Base-by-base conservation (phyloP, 805 yeast genomes). In the Wickerhamomyces mucosus region DNA sequence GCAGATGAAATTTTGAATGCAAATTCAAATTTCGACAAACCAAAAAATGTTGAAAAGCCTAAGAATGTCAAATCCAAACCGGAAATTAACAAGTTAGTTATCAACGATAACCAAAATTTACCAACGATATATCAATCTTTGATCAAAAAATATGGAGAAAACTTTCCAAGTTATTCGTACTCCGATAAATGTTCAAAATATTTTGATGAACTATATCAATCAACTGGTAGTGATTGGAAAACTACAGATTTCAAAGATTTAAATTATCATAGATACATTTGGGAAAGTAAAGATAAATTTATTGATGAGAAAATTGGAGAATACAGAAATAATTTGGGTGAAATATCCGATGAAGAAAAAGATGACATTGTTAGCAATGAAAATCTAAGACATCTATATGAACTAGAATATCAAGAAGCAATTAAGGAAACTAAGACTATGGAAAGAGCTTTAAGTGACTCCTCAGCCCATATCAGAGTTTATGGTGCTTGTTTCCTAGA, bases 141-240 rank as follows among this genome's bases (percentile, higher is more conserved):
- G n/a, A n/a, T n/a, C n/a, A n/a, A n/a, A n/a, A n/a, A n/a, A n/a
- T n/a, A n/a, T n/a, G n/a, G n/a, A n/a, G n/a, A n/a, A n/a, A n/a
- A n/a, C n/a, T n/a, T n/a, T n/a, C n/a, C n/a, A n/a, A n/a, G n/a
- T n/a, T 7, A 22, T n/a, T 22, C 26, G 8, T 42, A 40, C 24
- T 16, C 42, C 12, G 51, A 53, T 13, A 46, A 48, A 26, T 58
- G 63, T 26, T 33, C 44, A 17, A 28, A 45, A 2, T 58, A 56
- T 41, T 58, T 58, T 34, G 37, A 43, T 14, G 43, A 42, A 24
- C 39, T 57, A 12, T 32, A 47, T 23, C 28, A 34, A n/a, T 14
- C 20, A 15, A n/a, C n/a, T n/a, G n/a, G n/a, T n/a, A n/a, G n/a
- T n/a, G 42, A 47, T 16, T 51, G 57, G 56, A 21, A 34, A 4